Percentiles rank a stretch among this genome's conserved stretches.
Conservation (phyloP, 176 grass and related monocot species). For the Aegilops tauschii region DNA sequence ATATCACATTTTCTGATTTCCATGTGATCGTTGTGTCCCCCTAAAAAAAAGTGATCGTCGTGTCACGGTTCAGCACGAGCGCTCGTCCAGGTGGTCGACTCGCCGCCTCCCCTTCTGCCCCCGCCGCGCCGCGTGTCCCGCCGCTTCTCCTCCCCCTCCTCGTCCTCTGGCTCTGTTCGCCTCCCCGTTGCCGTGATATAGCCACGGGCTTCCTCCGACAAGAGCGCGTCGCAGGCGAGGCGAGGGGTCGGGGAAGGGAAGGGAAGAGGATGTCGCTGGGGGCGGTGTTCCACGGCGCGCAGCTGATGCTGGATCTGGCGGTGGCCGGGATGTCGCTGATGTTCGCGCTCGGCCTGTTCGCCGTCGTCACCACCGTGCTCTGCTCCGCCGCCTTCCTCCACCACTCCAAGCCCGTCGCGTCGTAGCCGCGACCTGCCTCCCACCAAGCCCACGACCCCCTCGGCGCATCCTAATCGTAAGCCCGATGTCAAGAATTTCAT, state of each 20-base stretch:
- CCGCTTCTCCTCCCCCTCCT: not conserved
- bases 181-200: constrained; percentile 7
- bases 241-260: constrained; percentile 9
- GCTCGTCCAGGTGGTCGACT: constrained; percentile 32
- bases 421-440: constrained; percentile 14
- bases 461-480: constrained; percentile 19
- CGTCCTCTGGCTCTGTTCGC: not conserved
- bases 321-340: constrained; percentile 76
- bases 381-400: constrained; percentile 80
- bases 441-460: not conserved
- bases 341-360: constrained; percentile 64
- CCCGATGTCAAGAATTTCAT: not conserved
- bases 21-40: not conserved
- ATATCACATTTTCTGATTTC: not conserved
- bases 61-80: constrained; percentile 10
- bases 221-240: not conserved
- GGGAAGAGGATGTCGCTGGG: constrained; percentile 29
- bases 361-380: constrained; percentile 68
- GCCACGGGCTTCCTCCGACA: constrained; percentile 14
- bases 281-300: constrained; percentile 52
- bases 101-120: constrained; percentile 26
- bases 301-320: constrained; percentile 70
- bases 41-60: not conserved
- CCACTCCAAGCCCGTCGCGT: constrained; percentile 55
- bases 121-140: constrained; percentile 37